Evolutionary conservation across 371 early-diverging fungal genomes (phyloP), one percentile per base, ranked within the genome.

Genomic region (Syncephalastrum contaminatum): DNA sequence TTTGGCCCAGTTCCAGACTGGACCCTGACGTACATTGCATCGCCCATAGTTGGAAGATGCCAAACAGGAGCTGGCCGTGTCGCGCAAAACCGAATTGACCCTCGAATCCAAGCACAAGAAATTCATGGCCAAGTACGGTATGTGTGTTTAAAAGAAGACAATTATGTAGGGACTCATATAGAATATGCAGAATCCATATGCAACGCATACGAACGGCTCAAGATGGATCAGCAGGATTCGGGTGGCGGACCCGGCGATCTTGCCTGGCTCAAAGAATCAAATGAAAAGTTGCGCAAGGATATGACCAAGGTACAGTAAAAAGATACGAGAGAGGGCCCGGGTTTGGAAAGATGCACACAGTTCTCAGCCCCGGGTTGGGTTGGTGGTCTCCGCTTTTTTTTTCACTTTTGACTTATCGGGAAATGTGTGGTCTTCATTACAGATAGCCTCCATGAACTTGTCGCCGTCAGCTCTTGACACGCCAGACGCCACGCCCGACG

Each of bases 71-170:
- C 43, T 79, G 49, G 72, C 71, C 0, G 42, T 68, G 13, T 54
- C 74, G 42, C 60, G 74, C 27, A 73, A 70, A 48, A 58, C 66
- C 16, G 76, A 73, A 51, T 52, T 72, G 21, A 62, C 60, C 20
- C 44, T 79, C 18, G 80, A 79, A 51, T 69, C 72, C 10, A 73
- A 72, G 46, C 66, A 73, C 42, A 79, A 69, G 49, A 79, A 79
- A 53, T 48, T 75, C 13, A 64, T 59, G 27, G 20, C 69, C 30
- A 64, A 69, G 59, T 72, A 70, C 55, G 74, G 78, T 68, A 66
- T 53, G 56, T 24, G 44, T 45, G 21, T 43, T 51, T 42, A 42
- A 49, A n/a, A 0, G 43, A 52, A 7, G 24, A 21, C 4, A 42
- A 21, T 36, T 36, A 39, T 53, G 27, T 20, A 49, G 22, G 21